phyloP scores from a whole-genome alignment of 768 basidiomycete species.

The Mrakia gelida region DNA sequence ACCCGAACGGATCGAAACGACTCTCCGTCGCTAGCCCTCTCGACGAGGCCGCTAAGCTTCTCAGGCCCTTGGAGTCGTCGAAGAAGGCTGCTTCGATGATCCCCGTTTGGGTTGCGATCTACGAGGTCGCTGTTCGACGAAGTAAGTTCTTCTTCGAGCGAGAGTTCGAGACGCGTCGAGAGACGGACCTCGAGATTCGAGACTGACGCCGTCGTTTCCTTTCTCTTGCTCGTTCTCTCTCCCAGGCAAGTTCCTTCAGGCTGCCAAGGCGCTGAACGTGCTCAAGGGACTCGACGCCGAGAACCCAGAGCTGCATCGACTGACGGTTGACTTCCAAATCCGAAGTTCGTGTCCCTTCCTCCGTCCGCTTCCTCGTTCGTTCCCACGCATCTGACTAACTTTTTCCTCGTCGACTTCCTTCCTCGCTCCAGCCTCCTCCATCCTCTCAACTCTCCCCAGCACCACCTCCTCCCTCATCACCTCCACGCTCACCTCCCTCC shows the following conservation, averaged over 20 bases:
- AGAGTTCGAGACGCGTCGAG: background rate
- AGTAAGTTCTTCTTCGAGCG: slow-evolving; percentile 53
- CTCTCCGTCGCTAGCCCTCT: slow-evolving; percentile 61
- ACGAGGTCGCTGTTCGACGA: slow-evolving; percentile 76
- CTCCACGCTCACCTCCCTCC: slow-evolving; percentile 51
- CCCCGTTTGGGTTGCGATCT: slow-evolving; percentile 67
- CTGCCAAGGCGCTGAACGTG: background rate
- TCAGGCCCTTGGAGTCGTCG: slow-evolving; percentile 59
- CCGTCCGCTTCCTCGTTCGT: background rate
- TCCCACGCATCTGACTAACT: background rate
- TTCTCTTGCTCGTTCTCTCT: background rate
- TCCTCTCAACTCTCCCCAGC: background rate
- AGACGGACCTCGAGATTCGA: background rate
- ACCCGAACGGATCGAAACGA: slow-evolving; percentile 74
- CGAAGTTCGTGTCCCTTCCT: background rate
- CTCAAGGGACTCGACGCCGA: background rate
- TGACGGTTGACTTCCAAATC: slow-evolving; percentile 17
- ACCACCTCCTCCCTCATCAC: slow-evolving; percentile 50
- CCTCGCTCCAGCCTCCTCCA: background rate
- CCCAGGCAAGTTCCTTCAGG: slow-evolving; percentile 12
- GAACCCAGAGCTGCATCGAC: slow-evolving; percentile 14
- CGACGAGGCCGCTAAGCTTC: slow-evolving; percentile 67
- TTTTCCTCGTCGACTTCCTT: background rate
- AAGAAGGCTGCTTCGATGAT: slow-evolving; percentile 49
- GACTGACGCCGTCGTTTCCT: background rate